Evolutionary conservation across 129 eudicot genomes (phyloP).

Genomic region (Deinandra increscens): DNA sequence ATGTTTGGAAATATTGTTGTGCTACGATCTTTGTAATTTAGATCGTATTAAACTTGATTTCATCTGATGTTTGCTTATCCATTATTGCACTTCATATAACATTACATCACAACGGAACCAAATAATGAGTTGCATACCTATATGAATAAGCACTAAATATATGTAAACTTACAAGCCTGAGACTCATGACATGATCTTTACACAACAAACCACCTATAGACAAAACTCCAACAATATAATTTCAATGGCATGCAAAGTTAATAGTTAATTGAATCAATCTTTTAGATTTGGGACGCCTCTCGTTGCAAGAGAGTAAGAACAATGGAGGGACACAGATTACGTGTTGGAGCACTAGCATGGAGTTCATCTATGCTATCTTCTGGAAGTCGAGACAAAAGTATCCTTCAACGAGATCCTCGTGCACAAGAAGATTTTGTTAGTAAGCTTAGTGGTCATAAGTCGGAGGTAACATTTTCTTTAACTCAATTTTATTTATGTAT

Average conservation of each 20-base stretch:
- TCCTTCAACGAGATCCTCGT: conserved; percentile 87
- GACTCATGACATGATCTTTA: no score
- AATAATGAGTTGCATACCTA: not conserved
- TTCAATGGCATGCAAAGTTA: not conserved
- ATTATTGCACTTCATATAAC: not conserved
- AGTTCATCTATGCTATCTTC: conserved; percentile 77
- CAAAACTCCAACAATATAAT: not conserved
- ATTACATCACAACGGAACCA: not conserved
- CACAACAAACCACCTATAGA: not conserved
- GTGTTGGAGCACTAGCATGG: conserved; percentile 93
- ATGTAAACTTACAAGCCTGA: no score
- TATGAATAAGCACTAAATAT: not conserved
- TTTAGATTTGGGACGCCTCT: conserved; percentile 89
- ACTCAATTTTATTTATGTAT: not conserved
- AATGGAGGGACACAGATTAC: conserved; percentile 89
- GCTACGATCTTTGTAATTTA: not conserved
- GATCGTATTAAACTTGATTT: not conserved
- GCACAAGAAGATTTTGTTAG: conserved; percentile 83
- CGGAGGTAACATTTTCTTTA: conserved; percentile 59
- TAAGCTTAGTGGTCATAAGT: conserved; percentile 84
- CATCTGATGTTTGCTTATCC: not conserved
- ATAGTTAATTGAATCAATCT: not conserved
- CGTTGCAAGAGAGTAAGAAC: conserved; percentile 81
- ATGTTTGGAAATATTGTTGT: not conserved
- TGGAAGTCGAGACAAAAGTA: conserved; percentile 95